A percentile compares a stretch with the other conserved stretches of the same genome.
Conservation (phyloP, 768 basidiomycete genomes). For the Lactarius trivialis region DNA sequence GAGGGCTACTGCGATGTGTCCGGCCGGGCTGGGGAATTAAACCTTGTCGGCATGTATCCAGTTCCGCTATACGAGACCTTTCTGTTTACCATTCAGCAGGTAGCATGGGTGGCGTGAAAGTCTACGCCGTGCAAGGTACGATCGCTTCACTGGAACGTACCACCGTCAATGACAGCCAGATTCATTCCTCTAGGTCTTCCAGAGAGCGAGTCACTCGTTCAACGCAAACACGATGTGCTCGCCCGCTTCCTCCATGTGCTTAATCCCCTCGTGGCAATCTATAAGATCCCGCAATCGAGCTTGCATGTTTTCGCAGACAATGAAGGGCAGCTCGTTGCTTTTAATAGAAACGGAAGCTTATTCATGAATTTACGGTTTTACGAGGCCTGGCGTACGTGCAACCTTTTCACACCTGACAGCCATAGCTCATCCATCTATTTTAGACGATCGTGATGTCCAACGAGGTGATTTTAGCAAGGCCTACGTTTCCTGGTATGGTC, state of each 20-base stretch:
- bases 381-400: conserved; percentile 76
- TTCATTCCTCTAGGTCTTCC: conserved; percentile 44
- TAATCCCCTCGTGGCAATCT: conserved; percentile 58
- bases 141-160: neutral
- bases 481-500: conserved; percentile 67
- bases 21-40: conserved; percentile 55
- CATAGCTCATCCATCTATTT: neutral
- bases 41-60: conserved; percentile 45
- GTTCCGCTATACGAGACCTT: neutral
- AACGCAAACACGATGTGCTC: conserved; percentile 47
- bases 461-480: conserved; percentile 51
- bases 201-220: conserved; percentile 43
- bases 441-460: conserved; percentile 67
- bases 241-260: conserved; percentile 71
- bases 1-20: conserved; percentile 81
- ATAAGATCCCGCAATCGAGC: conserved; percentile 63
- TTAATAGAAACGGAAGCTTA: conserved; percentile 83
- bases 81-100: neutral
- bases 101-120: conserved; percentile 3
- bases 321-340: conserved; percentile 79
- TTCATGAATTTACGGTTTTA: conserved; percentile 87
- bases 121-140: conserved; percentile 15
- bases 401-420: neutral
- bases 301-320: conserved; percentile 85
- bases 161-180: neutral